Percentiles rank a stretch among this genome's conserved stretches.
phyloP scores from a whole-genome alignment of 139 green algal genomes.

The Picochlorum sp. region DNA sequence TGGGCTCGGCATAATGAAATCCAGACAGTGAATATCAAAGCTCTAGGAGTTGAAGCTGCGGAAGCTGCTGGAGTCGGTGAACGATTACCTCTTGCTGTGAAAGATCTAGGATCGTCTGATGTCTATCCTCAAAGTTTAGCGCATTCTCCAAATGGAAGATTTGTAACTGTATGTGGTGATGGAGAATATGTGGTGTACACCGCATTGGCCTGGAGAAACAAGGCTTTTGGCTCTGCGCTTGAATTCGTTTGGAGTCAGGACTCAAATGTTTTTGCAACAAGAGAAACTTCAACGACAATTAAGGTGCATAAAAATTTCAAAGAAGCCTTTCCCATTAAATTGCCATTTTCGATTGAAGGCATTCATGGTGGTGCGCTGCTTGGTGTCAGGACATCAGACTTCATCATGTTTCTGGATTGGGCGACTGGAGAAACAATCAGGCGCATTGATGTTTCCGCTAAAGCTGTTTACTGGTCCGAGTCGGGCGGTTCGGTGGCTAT shows the following conservation, averaged over 20 bases:
- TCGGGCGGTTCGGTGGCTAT: conserved; percentile 77
- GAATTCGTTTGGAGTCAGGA: conserved; percentile 93
- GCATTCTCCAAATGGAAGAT: conserved; percentile 95
- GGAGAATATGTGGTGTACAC: conserved; percentile 99
- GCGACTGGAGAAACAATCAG: conserved; percentile 57
- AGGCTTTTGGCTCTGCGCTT: conserved; percentile 77
- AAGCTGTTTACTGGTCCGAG: conserved; percentile 78
- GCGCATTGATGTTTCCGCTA: conserved; percentile 81
- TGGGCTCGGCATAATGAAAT: conserved; percentile 88
- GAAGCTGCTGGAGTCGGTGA: conserved; percentile 69
- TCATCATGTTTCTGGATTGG: conserved; percentile 98
- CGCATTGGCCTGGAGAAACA: conserved; percentile 97
- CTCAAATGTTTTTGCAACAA: conserved; percentile 77
- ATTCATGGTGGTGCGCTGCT: conserved; percentile 85
- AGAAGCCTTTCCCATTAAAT: conserved; percentile 66
- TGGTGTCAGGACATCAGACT: conserved; percentile 66
- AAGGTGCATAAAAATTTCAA: conserved; percentile 66
- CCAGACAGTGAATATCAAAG: conserved; percentile 80
- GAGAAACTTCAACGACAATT: conserved; percentile 12
- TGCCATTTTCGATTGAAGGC: conserved; percentile 69
- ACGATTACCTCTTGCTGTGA: conserved; percentile 88
- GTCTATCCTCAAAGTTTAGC: conserved; percentile 83
- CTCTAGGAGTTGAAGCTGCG: conserved; percentile 47
- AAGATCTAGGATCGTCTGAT: conserved; percentile 92
- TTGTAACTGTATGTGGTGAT: conserved; percentile 84